phyloP scores from a whole-genome alignment of 2,329 filamentous ascomycete genomes.

The Botrytis elliptica region DNA sequence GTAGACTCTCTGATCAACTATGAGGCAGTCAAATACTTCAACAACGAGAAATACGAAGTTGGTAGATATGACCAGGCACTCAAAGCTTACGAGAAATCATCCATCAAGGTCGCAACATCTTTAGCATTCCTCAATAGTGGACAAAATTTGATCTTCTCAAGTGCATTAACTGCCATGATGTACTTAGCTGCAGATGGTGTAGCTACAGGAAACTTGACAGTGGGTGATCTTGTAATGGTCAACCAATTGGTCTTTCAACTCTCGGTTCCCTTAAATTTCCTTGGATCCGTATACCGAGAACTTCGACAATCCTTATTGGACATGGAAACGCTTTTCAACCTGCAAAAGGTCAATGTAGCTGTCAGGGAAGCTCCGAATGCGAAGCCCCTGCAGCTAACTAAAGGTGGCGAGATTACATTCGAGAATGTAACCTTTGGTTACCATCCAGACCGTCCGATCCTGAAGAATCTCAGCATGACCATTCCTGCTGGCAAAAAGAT shows the following conservation, averaged over 20 bases:
- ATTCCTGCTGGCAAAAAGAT: conserved; percentile 97
- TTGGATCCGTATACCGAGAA: conserved; percentile 97
- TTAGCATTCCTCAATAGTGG: conserved; percentile 90
- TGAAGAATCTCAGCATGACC: conserved; percentile 79
- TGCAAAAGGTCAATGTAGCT: conserved; percentile 92
- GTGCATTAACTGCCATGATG: conserved; percentile 95
- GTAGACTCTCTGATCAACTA: conserved; percentile 98
- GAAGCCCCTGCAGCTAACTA: conserved; percentile 66
- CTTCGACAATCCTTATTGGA: conserved; percentile 90
- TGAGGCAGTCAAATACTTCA: conserved; percentile 99
- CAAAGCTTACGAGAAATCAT: conserved; percentile 83
- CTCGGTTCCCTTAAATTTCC: conserved; percentile 93
- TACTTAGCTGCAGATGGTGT: conserved; percentile 92
- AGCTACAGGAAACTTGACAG: conserved; percentile 74
- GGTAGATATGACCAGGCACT: conserved; percentile 85
- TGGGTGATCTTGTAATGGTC: conserved; percentile 97
- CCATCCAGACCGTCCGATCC: conserved; percentile 78
- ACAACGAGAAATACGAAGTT: conserved; percentile 96
- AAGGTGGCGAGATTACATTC: conserved; percentile 87
- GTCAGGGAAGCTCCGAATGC: conserved; percentile 78
- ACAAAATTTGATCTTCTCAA: conserved; percentile 96
- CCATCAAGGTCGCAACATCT: conserved; percentile 95
- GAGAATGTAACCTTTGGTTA: conserved; percentile 96
- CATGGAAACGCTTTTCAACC: conserved; percentile 97
- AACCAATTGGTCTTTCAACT: conserved; percentile 99